Base-by-base conservation (phyloP, 495 filamentous ascomycete genomes). In the Paragyromitra xinjiangensis region DNA sequence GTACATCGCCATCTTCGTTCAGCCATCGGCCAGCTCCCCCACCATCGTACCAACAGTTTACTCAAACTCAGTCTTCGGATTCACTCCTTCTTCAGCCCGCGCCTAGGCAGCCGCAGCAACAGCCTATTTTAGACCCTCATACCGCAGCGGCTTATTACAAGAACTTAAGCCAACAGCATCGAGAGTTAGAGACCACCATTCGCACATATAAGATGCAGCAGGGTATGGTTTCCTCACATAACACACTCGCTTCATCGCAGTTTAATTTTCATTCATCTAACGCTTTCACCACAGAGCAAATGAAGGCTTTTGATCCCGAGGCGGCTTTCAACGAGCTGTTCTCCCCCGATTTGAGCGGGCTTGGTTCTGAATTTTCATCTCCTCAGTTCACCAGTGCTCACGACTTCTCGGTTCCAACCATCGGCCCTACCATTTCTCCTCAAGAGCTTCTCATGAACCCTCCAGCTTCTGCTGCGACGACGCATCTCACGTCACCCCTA, bases 401-500 rank as follows among this genome's bases (percentile, higher is more conserved):
- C 58, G 79, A 83, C 55, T 80, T 76, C 37, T 87, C 86, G 75
- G 87, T 88, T 73, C 88, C 88, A 42, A 87, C 88, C 7, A 86
- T 85, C 44, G 82, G 88, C 16, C 83, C 84, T 14, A 84, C 94
- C 22, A 88, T 98, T 61, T 98, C 95, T 68, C 95, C 95, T 14
- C 90, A 91, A 83, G 94, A 97, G 78, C 85, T 97, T 55, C 87
- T 94, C 80, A 85, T 87, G 80, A 95, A 94, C 68, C 90, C 93
- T 39, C 93, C 94, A 50, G 92, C 93, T 67, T 97, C 94, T 0
- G 86, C 91, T 51, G 90, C 93, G 14, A 92, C 94, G 82, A 96
- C 94, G 6, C 90, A 94, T 72, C 80, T 97, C 79, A 95, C 94
- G 68, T 96, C 94, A 66, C 94, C 92, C 40, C 91, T 89, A 22